Conservation (phyloP, 108 stramenopile genomes). For the Discostella stelligeroides region DNA sequence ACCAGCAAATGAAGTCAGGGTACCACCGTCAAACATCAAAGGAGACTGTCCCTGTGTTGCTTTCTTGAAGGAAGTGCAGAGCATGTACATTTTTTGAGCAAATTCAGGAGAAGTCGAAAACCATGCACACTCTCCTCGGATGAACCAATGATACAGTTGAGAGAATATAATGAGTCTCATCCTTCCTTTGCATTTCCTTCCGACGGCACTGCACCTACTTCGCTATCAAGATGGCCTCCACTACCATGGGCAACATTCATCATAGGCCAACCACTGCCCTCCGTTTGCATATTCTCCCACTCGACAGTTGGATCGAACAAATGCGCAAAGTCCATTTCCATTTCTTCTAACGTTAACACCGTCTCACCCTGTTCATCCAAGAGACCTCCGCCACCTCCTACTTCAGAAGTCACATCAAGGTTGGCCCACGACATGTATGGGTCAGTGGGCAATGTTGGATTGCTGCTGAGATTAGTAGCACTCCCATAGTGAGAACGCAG, state of each 20-base stretch:
- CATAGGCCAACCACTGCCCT: conserved; percentile 58
- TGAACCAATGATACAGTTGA: no score
- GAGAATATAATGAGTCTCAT: not conserved
- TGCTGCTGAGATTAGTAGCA: conserved; percentile 24
- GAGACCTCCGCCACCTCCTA: not conserved
- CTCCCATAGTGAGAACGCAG: not conserved
- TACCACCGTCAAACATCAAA: no score
- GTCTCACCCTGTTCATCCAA: conserved; percentile 14
- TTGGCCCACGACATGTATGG: conserved; percentile 46
- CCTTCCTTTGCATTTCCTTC: conserved; percentile 8
- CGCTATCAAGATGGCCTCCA: not conserved
- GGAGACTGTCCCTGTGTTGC: no score
- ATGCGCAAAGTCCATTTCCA: conserved; percentile 90
- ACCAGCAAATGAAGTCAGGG: no score
- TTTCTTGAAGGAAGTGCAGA: no score
- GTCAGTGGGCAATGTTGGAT: conserved; percentile 5
- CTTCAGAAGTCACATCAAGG: conserved; percentile 18
- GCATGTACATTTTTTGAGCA: no score
- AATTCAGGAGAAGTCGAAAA: no score
- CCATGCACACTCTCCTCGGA: no score
- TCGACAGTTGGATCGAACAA: conserved; percentile 74
- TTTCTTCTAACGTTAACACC: conserved; percentile 44
- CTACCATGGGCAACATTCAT: not conserved
- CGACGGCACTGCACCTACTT: not conserved
- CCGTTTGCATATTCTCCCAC: conserved; percentile 54